Conservation (phyloP, 75 land plant species). For the Picea glauca region DNA sequence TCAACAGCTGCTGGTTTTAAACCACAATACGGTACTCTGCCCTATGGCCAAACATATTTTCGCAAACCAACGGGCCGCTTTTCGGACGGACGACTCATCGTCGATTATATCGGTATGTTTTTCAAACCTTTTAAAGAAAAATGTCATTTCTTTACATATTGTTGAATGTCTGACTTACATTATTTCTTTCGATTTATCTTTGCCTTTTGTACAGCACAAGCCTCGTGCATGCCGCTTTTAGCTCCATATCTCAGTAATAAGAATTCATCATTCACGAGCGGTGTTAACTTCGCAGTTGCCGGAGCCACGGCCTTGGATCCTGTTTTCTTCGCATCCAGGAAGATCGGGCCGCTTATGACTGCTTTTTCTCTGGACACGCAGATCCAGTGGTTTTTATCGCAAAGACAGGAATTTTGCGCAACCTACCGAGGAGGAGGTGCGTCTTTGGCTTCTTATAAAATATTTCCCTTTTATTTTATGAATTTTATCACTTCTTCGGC, state of each 20-base stretch:
- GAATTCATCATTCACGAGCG: not conserved
- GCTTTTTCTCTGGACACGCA: not conserved
- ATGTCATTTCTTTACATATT: too few species aligned
- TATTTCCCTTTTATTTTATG: too few species aligned
- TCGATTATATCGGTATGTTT: conserved; percentile 30
- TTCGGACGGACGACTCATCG: conserved; percentile 32
- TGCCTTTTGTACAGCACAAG: not conserved
- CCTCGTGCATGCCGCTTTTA: not conserved
- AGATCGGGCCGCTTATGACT: not conserved
- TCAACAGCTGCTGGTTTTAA: not conserved
- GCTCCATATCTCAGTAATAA: not conserved
- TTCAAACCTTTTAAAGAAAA: too few species aligned
- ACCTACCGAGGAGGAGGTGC: not conserved
- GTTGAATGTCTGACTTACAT: not conserved
- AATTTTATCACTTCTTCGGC: too few species aligned
- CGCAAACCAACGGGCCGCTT: conserved; percentile 29
- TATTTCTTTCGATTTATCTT: too few species aligned
- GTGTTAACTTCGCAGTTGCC: not conserved
- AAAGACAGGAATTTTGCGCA: not conserved
- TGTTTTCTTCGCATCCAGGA: not conserved
- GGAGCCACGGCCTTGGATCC: not conserved
- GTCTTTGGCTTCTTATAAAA: not conserved
- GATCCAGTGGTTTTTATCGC: not conserved
- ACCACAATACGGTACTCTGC: not conserved
- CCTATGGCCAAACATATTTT: conserved; percentile 41